These are phyloP conservation scores for Megacollybia marginata DNA, from an alignment of 768 basidiomycete genomes.

Conservation along the genomic window DNA sequence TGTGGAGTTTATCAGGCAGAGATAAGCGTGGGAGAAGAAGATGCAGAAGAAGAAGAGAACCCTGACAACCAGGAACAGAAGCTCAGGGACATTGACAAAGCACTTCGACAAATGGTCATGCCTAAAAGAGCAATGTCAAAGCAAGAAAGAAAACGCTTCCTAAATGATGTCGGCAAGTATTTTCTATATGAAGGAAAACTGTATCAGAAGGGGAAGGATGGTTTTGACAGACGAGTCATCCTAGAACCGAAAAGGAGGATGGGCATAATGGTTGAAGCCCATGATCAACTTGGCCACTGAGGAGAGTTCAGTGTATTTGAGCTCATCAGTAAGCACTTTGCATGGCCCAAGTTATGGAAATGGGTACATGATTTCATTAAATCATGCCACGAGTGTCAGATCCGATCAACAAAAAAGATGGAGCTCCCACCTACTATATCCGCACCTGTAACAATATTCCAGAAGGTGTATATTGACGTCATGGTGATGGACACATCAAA, in stretches of 20 bases:
- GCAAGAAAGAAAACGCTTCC: too few species aligned
- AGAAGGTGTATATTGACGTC: conserved; percentile 17
- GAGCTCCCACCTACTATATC: too few species aligned
- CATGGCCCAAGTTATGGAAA: conserved; percentile 19
- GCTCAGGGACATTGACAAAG: too few species aligned
- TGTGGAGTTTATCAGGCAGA: too few species aligned
- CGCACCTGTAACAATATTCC: conserved; percentile 7
- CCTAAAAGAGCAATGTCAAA: background rate
- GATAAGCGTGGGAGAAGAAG: too few species aligned
- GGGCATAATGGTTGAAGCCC: background rate
- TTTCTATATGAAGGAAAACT: background rate
- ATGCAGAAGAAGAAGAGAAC: too few species aligned
- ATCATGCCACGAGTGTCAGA: conserved; percentile 33
- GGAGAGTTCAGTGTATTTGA: conserved; percentile 6
- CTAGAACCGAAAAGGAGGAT: background rate
- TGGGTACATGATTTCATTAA: conserved; percentile 23
- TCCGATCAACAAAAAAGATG: background rate
- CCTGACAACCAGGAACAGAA: too few species aligned
- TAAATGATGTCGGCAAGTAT: background rate
- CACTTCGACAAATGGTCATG: background rate
- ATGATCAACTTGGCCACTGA: conserved; percentile 14
- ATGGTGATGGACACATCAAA: conserved; percentile 3
- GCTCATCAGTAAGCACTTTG: conserved; percentile 12
- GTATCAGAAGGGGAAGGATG: background rate
- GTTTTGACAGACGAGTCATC: background rate